These are phyloP conservation scores for Dothistroma pini DNA, from an alignment of 2,329 filamentous ascomycete genomes.

Conservation along the genomic window DNA sequence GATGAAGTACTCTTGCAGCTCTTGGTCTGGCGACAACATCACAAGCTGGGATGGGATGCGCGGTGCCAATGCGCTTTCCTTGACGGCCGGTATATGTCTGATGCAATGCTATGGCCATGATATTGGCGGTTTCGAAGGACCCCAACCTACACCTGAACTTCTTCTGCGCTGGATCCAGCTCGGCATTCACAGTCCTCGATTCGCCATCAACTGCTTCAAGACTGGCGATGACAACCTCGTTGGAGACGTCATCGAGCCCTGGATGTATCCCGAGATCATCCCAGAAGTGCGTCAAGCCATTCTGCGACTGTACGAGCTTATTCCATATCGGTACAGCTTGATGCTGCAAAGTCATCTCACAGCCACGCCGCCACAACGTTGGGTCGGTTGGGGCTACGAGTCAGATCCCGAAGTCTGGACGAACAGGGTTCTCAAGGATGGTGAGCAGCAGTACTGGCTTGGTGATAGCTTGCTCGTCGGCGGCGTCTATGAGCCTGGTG, in stretches of 20 bases:
- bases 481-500: conserved; percentile 62
- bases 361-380: conserved; percentile 63
- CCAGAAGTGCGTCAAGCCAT: conserved; percentile 62
- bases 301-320: conserved; percentile 65
- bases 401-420: conserved; percentile 62
- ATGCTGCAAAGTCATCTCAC: conserved; percentile 59
- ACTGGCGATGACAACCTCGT: conserved; percentile 63
- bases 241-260: conserved; percentile 72
- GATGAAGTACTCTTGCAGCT: conserved; percentile 65
- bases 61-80: conserved; percentile 64
- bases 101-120: conserved; percentile 65
- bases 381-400: conserved; percentile 72
- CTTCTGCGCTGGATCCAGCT: conserved; percentile 71
- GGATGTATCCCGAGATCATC: conserved; percentile 69
- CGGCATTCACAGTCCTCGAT: conserved; percentile 65
- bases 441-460: conserved; percentile 71
- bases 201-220: conserved; percentile 77
- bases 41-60: conserved; percentile 72
- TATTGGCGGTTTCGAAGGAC: conserved; percentile 72
- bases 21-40: conserved; percentile 72
- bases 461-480: conserved; percentile 63
- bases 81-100: conserved; percentile 65
- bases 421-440: conserved; percentile 54
- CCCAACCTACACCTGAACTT: conserved; percentile 66
- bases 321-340: conserved; percentile 68